A percentile compares a stretch with the other conserved stretches of the same genome.
These are phyloP conservation scores for Fonsecaea pugnacius DNA, from an alignment of 2,329 filamentous ascomycete genomes.

Conservation along the genomic window DNA sequence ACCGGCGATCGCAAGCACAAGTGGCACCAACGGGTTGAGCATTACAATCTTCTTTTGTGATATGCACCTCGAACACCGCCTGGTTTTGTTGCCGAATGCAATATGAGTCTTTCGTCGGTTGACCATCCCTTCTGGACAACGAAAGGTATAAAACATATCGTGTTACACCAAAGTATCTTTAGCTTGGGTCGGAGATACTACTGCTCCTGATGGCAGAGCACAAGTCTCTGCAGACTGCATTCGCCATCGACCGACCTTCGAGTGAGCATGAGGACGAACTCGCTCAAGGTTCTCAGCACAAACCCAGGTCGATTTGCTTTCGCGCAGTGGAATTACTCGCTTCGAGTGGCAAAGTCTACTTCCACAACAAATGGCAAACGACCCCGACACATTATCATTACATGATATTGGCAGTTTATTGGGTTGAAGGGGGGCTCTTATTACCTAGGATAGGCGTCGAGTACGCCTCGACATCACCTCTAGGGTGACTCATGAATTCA, in stretches of 20 bases:
- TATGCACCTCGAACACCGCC: neutral
- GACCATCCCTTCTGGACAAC: neutral
- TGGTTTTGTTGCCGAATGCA: too few species aligned
- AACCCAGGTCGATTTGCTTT: neutral
- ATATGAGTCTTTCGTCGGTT: neutral
- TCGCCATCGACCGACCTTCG: neutral
- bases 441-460: neutral
- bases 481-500: neutral
- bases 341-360: neutral
- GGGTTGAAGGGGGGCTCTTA: neutral
- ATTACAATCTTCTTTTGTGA: neutral
- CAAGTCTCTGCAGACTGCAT: neutral
- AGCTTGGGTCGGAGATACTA: neutral
- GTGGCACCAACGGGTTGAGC: neutral
- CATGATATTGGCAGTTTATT: neutral
- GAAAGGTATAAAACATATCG: neutral
- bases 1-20: constrained; percentile 28
- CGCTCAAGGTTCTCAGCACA: neutral
- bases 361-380: neutral
- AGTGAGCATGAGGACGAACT: neutral
- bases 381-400: neutral
- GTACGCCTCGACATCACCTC: neutral
- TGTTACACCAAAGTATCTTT: neutral
- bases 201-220: neutral
- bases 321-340: neutral